These are phyloP conservation scores for Plasmodium gonderi DNA, from an alignment of 169 alveolate genomes.

Conservation along the genomic window DNA sequence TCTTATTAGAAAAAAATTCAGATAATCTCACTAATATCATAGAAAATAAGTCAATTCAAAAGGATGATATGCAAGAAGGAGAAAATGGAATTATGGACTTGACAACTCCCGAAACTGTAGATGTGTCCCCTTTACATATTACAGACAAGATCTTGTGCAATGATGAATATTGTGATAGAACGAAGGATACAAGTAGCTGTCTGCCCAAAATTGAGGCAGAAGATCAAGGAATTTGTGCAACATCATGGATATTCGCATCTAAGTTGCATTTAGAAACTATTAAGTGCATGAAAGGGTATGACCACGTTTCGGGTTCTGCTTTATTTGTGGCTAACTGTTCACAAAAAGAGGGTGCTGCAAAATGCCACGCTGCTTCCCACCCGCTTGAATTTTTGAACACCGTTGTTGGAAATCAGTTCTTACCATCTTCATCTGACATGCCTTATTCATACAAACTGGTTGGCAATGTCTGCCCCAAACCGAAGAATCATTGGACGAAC, in stretches of 20 bases:
- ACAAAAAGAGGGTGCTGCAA: neutral
- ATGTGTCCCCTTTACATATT: neutral
- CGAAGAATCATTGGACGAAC: neutral
- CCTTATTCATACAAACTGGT: neutral
- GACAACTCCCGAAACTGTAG: neutral
- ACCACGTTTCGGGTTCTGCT: neutral
- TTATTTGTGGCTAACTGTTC: conserved; percentile 9
- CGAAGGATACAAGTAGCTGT: neutral
- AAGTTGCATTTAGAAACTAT: conserved; percentile 3
- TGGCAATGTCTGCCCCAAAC: neutral
- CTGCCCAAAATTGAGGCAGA: neutral
- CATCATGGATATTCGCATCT: conserved; percentile 14
- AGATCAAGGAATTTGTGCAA: conserved; percentile 18
- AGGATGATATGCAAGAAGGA: neutral
- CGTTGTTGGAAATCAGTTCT: neutral
- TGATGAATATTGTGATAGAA: neutral
- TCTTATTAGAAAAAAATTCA: neutral
- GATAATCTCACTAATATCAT: neutral
- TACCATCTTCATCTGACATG: neutral
- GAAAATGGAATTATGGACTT: neutral
- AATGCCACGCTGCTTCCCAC: neutral
- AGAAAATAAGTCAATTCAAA: too few relatives aligned
- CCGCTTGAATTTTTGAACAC: conserved; percentile 17
- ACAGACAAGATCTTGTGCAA: neutral
- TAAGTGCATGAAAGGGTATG: conserved; percentile 22